Conservation (phyloP, 768 basidiomycete genomes). For the Calocybe gangraenosa region DNA sequence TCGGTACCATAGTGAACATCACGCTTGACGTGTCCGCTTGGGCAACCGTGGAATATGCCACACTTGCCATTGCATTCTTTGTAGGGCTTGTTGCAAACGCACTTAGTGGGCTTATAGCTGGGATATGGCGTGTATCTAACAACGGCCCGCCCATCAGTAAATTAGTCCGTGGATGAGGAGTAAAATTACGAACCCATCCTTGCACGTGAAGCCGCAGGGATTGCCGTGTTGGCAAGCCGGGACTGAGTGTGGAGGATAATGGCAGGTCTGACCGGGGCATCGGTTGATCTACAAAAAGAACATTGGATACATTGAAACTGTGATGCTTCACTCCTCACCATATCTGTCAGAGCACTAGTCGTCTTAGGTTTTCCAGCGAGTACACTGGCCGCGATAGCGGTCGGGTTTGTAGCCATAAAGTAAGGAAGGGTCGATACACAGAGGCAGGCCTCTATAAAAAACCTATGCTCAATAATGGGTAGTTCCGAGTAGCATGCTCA, state of each 20-base stretch:
- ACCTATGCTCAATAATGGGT: background rate
- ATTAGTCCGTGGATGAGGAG: no score
- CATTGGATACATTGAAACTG: background rate
- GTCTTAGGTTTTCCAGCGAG: conserved; percentile 27
- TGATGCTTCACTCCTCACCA: conserved; percentile 24
- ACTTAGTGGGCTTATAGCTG: conserved; percentile 28
- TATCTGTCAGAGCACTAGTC: conserved; percentile 23
- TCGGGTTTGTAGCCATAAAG: conserved; percentile 28
- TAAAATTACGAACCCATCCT: conserved; percentile 31
- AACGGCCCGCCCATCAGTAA: no score
- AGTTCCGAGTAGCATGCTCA: background rate
- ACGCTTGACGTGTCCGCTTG: conserved; percentile 30
- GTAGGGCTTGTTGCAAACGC: conserved; percentile 37
- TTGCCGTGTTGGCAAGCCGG: conserved; percentile 30
- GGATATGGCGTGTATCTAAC: conserved; percentile 22
- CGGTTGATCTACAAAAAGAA: background rate
- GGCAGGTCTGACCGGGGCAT: conserved; percentile 23
- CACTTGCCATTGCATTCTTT: conserved; percentile 49
- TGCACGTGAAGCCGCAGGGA: conserved; percentile 45
- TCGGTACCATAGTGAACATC: conserved; percentile 21
- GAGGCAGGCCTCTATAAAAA: conserved; percentile 40
- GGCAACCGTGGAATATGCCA: conserved; percentile 28
- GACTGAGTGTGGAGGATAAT: conserved; percentile 36
- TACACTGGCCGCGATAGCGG: conserved; percentile 24
- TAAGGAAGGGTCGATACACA: conserved; percentile 35